These are phyloP conservation scores for Nitzschia sp. DNA, from an alignment of 108 stramenopile genomes.

Conservation along the genomic window DNA sequence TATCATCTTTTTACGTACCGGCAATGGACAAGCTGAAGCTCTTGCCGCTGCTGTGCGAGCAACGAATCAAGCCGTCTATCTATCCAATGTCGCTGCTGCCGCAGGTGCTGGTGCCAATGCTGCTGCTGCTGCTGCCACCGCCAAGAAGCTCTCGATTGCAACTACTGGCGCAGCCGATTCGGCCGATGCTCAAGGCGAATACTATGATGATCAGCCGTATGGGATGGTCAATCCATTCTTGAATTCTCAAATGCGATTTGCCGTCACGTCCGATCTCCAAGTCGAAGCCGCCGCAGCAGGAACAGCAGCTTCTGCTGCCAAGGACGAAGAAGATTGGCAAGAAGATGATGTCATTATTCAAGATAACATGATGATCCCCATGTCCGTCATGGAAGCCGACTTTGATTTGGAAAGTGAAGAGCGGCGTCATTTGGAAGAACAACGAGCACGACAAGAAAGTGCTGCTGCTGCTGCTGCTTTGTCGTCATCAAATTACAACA, in stretches of 20 bases:
- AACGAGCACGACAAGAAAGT: neutral
- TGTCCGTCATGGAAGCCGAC: constrained; percentile 69
- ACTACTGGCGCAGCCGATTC: neutral
- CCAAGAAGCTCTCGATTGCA: neutral
- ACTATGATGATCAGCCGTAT: constrained; percentile 1
- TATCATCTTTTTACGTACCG: constrained; percentile 73
- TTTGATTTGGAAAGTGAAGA: constrained; percentile 85
- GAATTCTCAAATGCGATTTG: constrained; percentile 24
- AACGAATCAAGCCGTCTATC: neutral
- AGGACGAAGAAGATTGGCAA: constrained; percentile 28
- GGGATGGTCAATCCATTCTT: constrained; percentile 45
- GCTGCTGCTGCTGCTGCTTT: neutral
- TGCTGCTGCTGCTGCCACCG: neutral
- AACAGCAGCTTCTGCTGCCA: constrained; percentile 13
- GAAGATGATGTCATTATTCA: constrained; percentile 16
- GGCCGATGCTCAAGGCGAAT: no score
- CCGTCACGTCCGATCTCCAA: constrained; percentile 33
- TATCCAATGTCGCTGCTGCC: neutral
- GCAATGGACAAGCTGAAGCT: constrained; percentile 38
- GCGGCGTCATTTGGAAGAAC: constrained; percentile 70
- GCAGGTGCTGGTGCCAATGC: neutral
- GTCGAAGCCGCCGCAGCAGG: constrained; percentile 12
- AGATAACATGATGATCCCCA: constrained; percentile 52
- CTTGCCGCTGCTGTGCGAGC: neutral
- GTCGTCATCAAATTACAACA: neutral